Base-by-base conservation (phyloP, 176 grass and related monocot species). In the Oropetium thomaeum region DNA sequence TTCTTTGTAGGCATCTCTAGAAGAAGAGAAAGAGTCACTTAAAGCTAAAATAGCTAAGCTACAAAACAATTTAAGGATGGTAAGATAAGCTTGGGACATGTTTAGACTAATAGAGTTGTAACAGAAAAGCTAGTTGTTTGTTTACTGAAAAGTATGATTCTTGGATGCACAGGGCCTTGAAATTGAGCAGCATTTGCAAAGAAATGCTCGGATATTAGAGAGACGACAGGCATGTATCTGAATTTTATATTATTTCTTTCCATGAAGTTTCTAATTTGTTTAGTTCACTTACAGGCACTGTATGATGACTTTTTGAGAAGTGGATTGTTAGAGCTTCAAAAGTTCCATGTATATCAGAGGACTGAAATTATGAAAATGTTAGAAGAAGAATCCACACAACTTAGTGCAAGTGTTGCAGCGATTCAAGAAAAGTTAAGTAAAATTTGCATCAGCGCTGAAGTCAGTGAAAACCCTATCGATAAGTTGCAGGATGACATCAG, bases 21-120 rank as follows among this genome's bases (percentile, higher is more conserved):
- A 92, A 88, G 75, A 81, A 59, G 95, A 94, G 71, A 98, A 78
- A 67, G 84, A 92, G 40, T 74, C 86, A 47, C 82, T 98, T 77
- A 98, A 84, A 79, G 84, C 70, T 73, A 89, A 92, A 87, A 89
- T 94, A 29, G 64, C 83, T 27, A 97, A 97, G 68, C 89, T 98
- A 49, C 95, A 98, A 92, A 89, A 65, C 81, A 98, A 93, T 78
- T 83, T 98, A 81, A 89, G 79, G 67, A 94, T 98, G 95, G 91
- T 94, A 94, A 71, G 58, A 40, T 5, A 51, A 45, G 4, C 68
- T 70, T 68, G 69, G 69, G 55, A 26, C 67, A 87, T 92, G 73
- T 40, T 87, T 82, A 42, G 70, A n/a, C 37, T 16, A 45, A 4
- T 90, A 70, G 28, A 52, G 34, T 13, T 61, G 20, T 42, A 42